Base-by-base conservation (phyloP, 1,139 yeast species). In the Zygosaccharomyces pseudobailii region DNA sequence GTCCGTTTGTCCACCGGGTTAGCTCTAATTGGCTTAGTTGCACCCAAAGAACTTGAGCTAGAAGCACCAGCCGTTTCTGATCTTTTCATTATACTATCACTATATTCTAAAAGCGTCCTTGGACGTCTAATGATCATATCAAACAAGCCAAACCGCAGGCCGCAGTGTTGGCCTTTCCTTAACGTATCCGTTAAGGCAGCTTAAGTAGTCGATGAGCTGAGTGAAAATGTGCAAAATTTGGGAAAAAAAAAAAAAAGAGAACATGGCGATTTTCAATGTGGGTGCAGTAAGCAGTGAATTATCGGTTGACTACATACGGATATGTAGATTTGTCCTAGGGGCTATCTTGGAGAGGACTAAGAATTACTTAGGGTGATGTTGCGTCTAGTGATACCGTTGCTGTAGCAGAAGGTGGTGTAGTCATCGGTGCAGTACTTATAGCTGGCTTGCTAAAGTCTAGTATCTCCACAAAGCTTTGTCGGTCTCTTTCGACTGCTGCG, bases 401-500 rank as follows among this genome's bases (percentile, higher is more conserved):
- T 6, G 41, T 38, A n/a, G 41, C 41, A 17, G 41, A 38, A 10
- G 34, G 41, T 28, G 41, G 41, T 28, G 41, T 38, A 5, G 41
- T 23, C 33, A 30, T 9, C 5, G 33, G 6, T 30, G 33, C 13
- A 30, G 13, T 10, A 5, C 19, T 30, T 10, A n/a, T 30, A n/a
- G 43, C 49, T 34, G 47, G 46, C 22, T 43, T 52, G n/a, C 66
- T 84, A 67, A 90, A 92, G 62, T 90, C 97, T 47, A 89, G 71
- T 35, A 92, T 85, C 65, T 90, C 97, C 53, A 92, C 82, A 49
- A 67, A 74, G 34, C 84, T 85, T 56, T 79, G 80, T 32, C 78
- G 77, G 46, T 80, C 82, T 66, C 72, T 57, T 83, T 76, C 73
- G n/a, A 90, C 95, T 0, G 98, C 98, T 20, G 95, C 94, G 33